phyloP scores from a whole-genome alignment of 2,329 filamentous ascomycete genomes.

The Colletotrichum liriopes region DNA sequence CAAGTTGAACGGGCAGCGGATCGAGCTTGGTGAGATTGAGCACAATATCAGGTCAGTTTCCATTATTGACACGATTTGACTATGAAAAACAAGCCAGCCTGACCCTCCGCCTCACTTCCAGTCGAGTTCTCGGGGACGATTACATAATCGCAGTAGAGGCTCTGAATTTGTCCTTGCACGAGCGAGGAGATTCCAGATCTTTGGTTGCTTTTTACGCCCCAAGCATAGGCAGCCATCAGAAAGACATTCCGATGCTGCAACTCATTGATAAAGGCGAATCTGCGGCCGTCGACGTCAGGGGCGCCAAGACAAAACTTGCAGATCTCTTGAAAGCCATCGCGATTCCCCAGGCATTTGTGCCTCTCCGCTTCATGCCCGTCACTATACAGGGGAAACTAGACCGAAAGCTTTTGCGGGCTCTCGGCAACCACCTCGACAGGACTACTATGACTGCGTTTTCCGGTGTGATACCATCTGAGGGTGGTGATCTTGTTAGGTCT shows the following conservation, averaged over 20 bases:
- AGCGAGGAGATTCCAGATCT: neutral
- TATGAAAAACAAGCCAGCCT: neutral
- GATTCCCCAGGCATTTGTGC: constrained; percentile 9
- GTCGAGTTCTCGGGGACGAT: neutral
- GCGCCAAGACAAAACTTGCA: neutral
- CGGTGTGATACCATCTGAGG: fast-evolving
- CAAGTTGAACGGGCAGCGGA: constrained; percentile 46
- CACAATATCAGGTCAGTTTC: constrained; percentile 14
- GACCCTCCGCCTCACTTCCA: neutral
- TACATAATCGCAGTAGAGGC: constrained; percentile 11
- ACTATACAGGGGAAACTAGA: constrained; percentile 20
- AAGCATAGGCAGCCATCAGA: neutral
- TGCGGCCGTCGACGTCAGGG: neutral
- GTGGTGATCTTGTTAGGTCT: neutral
- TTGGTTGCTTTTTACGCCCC: constrained; percentile 21
- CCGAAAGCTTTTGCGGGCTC: constrained; percentile 1
- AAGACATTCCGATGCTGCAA: neutral
- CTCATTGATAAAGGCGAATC: neutral
- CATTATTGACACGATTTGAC: neutral
- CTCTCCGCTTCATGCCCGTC: constrained; percentile 1
- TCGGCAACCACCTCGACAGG: neutral
- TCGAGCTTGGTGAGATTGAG: constrained; percentile 47
- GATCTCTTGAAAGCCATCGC: constrained; percentile 12
- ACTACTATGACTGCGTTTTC: neutral
- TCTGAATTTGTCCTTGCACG: neutral